Conservation (phyloP, 805 yeast genomes). For the Starmerella sp. region DNA sequence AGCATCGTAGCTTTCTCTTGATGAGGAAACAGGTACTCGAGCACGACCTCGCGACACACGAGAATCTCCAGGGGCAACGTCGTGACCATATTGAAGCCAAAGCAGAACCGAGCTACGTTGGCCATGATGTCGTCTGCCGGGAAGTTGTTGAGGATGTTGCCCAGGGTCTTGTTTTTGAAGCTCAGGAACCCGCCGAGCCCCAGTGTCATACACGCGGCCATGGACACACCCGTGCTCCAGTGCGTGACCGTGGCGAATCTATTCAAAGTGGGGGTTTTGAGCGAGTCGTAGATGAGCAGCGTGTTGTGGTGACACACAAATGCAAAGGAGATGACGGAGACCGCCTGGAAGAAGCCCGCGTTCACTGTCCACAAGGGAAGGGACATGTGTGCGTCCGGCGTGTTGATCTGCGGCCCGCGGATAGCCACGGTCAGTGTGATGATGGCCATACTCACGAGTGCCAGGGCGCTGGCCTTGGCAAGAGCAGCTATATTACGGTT, state of each 20-base stretch:
- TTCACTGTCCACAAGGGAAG: slow-evolving; percentile 38
- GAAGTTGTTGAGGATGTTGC: slow-evolving; percentile 81
- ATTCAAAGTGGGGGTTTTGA: slow-evolving; percentile 62
- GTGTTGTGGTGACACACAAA: slow-evolving; percentile 94
- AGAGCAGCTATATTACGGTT: slow-evolving; percentile 68
- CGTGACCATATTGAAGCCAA: slow-evolving; percentile 85
- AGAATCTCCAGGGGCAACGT: slow-evolving; percentile 85
- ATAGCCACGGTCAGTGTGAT: slow-evolving; percentile 64
- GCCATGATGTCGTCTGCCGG: slow-evolving; percentile 61
- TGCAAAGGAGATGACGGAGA: slow-evolving; percentile 90
- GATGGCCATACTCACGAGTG: slow-evolving; percentile 69
- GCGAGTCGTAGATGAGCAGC: slow-evolving; percentile 74
- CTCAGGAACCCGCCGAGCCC: slow-evolving; percentile 68
- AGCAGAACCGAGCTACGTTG: slow-evolving; percentile 80
- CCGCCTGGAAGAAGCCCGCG: slow-evolving; percentile 68
- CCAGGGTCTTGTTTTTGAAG: slow-evolving; percentile 70
- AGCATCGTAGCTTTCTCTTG: slow-evolving; percentile 11
- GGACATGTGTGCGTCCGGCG: slow-evolving; percentile 31
- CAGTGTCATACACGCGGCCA: slow-evolving; percentile 64
- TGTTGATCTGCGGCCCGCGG: slow-evolving; percentile 51
- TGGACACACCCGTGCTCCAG: slow-evolving; percentile 68
- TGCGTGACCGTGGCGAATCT: slow-evolving; percentile 72
- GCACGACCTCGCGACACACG: slow-evolving; percentile 78
- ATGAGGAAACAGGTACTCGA: slow-evolving; percentile 42
- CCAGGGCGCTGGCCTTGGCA: slow-evolving; percentile 80